Evolutionary conservation across 441 rosid species (phyloP), one percentile per base, ranked within the genome.

Genomic region (Raphanus hybrid): DNA sequence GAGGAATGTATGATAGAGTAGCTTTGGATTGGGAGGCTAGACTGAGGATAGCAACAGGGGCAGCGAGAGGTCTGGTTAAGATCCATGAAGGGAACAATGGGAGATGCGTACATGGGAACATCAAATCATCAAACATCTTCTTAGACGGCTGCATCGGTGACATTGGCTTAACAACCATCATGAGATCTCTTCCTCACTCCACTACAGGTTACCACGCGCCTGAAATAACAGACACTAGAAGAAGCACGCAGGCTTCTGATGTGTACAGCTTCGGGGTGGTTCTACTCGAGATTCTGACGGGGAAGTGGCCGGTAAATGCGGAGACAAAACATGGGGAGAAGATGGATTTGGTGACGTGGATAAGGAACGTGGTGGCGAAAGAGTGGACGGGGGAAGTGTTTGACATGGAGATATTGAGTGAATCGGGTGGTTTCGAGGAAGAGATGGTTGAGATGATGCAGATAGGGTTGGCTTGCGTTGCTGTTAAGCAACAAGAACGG

Each of bases 41-140:
- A 75, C 82, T 96, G 67, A 87, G 81, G 75, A 85, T 96, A 8
- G 91, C 89, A 9, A 92, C 85, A 43, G 97, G 98, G 1, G 82
- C 95, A 29, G 99, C 92, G 54, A 87, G 92, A 60, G 99, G 97
- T 26, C n/a, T 96, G 20, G 97, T 98, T 67, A 87, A 89, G 78
- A 88, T 96, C 74, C 99, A 96, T 6, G 97, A 96, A 81, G 90
- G 92, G 84, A 90, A 97, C 78, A 93, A 97, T 0, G 85, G 94
- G 71, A 95, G 85, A 71, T 84, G 86, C 16, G 88, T 93, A 37
- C 99, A 96, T 7, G 98, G 97, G 4, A 91, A 91, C 69, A 64
- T 96, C 80, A 96, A 93, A 64, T 97, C 99, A 0, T 88, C 97
- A 2, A 96, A 93, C 81, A 90, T 96, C 78, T 95, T 93, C 82